phyloP scores from a whole-genome alignment of 1,139 yeast genomes.

The Petasospora rhodanensis region DNA sequence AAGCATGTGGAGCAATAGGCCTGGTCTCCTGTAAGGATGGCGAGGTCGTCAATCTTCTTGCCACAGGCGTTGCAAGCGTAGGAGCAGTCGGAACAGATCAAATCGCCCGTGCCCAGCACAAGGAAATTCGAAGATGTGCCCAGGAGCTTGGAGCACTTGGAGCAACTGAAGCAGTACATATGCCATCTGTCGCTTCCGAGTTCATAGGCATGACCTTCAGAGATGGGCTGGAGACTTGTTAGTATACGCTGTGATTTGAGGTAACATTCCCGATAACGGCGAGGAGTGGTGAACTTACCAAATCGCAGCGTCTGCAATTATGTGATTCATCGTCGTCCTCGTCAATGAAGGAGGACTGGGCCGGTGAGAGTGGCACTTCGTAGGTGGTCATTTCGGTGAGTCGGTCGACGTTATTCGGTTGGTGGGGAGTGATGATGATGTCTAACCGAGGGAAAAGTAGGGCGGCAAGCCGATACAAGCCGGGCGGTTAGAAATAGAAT shows the following conservation, averaged over 20 bases:
- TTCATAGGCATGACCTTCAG: constrained; percentile 78
- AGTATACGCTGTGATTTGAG: too few species aligned
- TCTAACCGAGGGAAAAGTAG: too few species aligned
- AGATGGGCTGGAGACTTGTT: constrained; percentile 34
- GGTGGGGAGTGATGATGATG: neutral
- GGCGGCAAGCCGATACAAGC: too few species aligned
- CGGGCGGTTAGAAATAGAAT: too few species aligned
- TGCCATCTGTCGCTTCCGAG: constrained; percentile 95
- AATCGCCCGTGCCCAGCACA: constrained; percentile 86
- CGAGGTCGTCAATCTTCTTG: constrained; percentile 88
- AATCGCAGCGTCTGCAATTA: constrained; percentile 23
- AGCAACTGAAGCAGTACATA: constrained; percentile 84
- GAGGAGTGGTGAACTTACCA: constrained; percentile 7
- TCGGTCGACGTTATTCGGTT: neutral
- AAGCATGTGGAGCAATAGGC: constrained; percentile 93
- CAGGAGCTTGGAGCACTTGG: constrained; percentile 64
- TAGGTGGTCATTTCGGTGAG: constrained; percentile 6
- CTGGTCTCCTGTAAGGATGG: constrained; percentile 88
- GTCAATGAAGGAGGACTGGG: constrained; percentile 9
- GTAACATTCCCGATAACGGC: too few species aligned
- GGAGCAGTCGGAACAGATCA: constrained; percentile 88
- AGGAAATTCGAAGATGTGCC: constrained; percentile 88
- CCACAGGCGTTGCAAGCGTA: constrained; percentile 86
- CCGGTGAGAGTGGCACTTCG: constrained; percentile 8
- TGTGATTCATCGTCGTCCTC: constrained; percentile 20